Conservation (phyloP, 768 basidiomycete species). For the Erythrobasidium yunnanense region DNA sequence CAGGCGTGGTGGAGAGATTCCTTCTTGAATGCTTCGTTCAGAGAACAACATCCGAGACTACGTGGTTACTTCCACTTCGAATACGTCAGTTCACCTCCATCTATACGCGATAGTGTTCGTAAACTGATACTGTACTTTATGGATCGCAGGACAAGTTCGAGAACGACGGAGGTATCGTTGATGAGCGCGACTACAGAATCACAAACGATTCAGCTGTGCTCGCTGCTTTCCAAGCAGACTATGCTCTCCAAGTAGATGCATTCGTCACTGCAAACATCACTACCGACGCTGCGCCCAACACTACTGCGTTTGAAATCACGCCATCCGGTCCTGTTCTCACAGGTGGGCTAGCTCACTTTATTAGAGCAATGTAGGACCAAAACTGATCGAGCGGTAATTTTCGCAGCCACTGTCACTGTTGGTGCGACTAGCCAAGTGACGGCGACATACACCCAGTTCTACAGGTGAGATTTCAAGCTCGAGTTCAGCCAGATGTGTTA, state of each 20-base stretch:
- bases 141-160: slow-evolving; percentile 15
- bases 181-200: slow-evolving; percentile 31
- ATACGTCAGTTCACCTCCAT: neutral
- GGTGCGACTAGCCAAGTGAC: neutral
- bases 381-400: neutral
- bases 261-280: slow-evolving; percentile 33
- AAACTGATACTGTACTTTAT: neutral
- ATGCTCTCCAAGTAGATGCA: slow-evolving; percentile 24
- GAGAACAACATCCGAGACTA: neutral
- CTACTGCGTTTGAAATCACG: slow-evolving; percentile 7
- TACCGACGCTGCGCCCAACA: slow-evolving; percentile 5
- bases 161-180: slow-evolving; percentile 22
- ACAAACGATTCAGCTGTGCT: slow-evolving; percentile 33
- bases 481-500: neutral
- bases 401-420: slow-evolving; percentile 8
- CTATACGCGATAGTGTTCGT: neutral
- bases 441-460: slow-evolving; percentile 3
- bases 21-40: slow-evolving; percentile 13
- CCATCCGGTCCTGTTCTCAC: neutral
- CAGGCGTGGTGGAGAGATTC: slow-evolving; percentile 28
- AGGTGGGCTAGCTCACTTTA: neutral
- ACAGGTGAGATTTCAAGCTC: no score
- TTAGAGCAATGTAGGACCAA: no score
- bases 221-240: slow-evolving; percentile 27
- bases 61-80: slow-evolving; percentile 9